Evolutionary conservation across 371 early-diverging fungal genomes (phyloP).

Genomic region (Lichtheimia corymbifera): DNA sequence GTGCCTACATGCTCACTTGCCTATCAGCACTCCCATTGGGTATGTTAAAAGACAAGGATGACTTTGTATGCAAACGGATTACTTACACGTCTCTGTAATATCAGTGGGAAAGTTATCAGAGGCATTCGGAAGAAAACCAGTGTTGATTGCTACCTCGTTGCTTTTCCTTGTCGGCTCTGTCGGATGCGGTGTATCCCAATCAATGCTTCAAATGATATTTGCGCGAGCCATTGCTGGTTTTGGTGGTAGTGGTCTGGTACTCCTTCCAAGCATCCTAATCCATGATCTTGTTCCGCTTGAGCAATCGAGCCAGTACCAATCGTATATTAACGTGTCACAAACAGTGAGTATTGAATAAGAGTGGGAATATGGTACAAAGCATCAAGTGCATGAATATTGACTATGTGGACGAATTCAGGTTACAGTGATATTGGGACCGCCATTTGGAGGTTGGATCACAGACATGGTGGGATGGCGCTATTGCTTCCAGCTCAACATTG

Average conservation of each 20-base stretch:
- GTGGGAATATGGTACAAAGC: not conserved
- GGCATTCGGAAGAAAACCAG: slow-evolving; percentile 66
- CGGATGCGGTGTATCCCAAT: slow-evolving; percentile 49
- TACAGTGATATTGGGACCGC: slow-evolving; percentile 31
- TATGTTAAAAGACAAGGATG: no score
- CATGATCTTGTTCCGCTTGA: slow-evolving; percentile 41
- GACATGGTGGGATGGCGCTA: slow-evolving; percentile 62
- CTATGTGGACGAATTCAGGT: slow-evolving; percentile 11
- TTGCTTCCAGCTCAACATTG: slow-evolving; percentile 77
- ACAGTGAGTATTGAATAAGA: slow-evolving; percentile 23
- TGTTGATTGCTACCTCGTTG: slow-evolving; percentile 49
- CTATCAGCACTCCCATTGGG: no score
- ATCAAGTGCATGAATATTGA: not conserved
- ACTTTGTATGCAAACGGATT: no score
- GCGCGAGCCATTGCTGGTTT: slow-evolving; percentile 75
- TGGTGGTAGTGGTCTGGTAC: slow-evolving; percentile 69
- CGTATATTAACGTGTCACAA: slow-evolving; percentile 38
- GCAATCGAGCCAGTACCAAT: slow-evolving; percentile 44
- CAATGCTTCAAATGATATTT: slow-evolving; percentile 65
- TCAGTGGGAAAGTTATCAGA: slow-evolving; percentile 33
- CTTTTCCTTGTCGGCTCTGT: slow-evolving; percentile 57
- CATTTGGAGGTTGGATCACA: slow-evolving; percentile 54
- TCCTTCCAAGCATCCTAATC: slow-evolving; percentile 6
- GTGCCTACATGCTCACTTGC: no score
- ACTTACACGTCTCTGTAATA: no score